Conservation (phyloP, 495 filamentous ascomycete species). For the Daldinia loculata region DNA sequence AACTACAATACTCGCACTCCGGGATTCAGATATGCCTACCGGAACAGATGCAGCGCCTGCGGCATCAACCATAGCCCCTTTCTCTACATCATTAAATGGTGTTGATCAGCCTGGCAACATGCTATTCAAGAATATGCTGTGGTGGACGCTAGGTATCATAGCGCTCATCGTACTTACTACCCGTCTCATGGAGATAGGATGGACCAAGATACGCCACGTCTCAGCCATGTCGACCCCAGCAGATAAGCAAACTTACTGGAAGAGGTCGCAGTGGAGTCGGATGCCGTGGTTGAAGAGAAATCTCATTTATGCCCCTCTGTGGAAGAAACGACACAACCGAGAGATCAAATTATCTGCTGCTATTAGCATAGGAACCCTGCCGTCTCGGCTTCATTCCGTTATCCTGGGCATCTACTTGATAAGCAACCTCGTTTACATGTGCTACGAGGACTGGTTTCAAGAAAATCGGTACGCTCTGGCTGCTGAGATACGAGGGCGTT, state of each 20-base stretch:
- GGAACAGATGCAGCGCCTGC: constrained; percentile 31
- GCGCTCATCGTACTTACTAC: constrained; percentile 55
- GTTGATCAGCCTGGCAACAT: constrained; percentile 61
- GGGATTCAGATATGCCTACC: constrained; percentile 35
- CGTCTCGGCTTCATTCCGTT: constrained; percentile 81
- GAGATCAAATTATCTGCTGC: constrained; percentile 81
- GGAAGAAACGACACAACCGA: constrained; percentile 82
- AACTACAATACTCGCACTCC: constrained; percentile 40
- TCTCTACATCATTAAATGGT: constrained; percentile 58
- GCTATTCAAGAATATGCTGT: constrained; percentile 57
- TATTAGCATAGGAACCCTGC: constrained; percentile 84
- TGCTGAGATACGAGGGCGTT: constrained; percentile 74
- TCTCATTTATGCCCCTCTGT: constrained; percentile 84
- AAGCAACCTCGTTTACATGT: constrained; percentile 72
- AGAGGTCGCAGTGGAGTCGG: constrained; percentile 55
- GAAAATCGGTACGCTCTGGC: constrained; percentile 62
- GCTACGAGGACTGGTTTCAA: constrained; percentile 65
- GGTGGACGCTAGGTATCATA: constrained; percentile 60
- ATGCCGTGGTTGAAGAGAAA: constrained; percentile 75
- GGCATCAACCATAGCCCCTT: constrained; percentile 55
- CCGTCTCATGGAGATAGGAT: constrained; percentile 55
- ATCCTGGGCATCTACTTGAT: constrained; percentile 70
- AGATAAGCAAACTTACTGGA: constrained; percentile 60
- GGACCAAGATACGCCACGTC: constrained; percentile 57
- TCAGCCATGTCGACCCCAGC: constrained; percentile 57